These are phyloP conservation scores for Gynostemma pentaphyllum DNA, from an alignment of 306 rosid species.

Conservation along the genomic window DNA sequence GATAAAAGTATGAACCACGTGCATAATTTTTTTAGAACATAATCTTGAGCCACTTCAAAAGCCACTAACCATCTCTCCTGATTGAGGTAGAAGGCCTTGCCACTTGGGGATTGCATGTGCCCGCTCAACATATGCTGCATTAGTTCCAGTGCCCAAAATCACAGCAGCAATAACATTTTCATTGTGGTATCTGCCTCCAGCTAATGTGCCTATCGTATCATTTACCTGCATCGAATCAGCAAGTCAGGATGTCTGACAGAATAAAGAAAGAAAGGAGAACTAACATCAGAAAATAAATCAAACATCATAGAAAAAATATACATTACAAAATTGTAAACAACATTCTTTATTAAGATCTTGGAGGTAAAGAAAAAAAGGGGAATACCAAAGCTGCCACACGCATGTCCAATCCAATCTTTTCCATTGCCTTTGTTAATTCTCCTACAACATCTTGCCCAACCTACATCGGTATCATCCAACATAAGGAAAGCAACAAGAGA, in stretches of 20 bases:
- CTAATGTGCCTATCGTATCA: constrained; percentile 92
- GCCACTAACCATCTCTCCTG: constrained; percentile 83
- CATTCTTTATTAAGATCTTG: not conserved
- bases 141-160: constrained; percentile 97
- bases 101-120: constrained; percentile 91
- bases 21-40: too few relatives aligned
- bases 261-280: not conserved
- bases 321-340: not conserved
- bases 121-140: constrained; percentile 86
- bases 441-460: constrained; percentile 92
- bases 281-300: too few relatives aligned
- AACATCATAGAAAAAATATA: not conserved
- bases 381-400: constrained; percentile 84
- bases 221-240: constrained; percentile 52
- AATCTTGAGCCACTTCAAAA: too few relatives aligned
- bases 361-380: constrained; percentile 14
- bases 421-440: constrained; percentile 58
- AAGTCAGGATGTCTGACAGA: constrained; percentile 19
- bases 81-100: constrained; percentile 73
- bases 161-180: constrained; percentile 78
- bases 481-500: constrained; percentile 8
- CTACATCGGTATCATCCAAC: constrained; percentile 25
- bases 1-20: too few relatives aligned
- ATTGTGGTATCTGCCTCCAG: constrained; percentile 66
- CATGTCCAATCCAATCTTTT: constrained; percentile 77